Percentiles rank a stretch among this genome's conserved stretches.
Conservation (phyloP, 148 eudicot species). For the Rhododendron vialii region DNA sequence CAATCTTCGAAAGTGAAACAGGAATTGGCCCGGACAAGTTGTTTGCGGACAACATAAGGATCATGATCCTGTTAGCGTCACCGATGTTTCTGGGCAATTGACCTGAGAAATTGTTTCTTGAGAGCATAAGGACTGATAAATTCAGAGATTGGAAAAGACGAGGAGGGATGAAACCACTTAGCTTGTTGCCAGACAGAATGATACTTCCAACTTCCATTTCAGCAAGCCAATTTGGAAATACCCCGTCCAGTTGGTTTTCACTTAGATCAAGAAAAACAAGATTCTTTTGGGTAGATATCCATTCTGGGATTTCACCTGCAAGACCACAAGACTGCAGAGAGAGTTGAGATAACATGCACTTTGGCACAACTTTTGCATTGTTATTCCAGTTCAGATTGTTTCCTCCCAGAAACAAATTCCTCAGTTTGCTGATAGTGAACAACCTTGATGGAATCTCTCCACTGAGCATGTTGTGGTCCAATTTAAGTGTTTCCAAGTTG, state of each 20-base stretch:
- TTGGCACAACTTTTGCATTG: slow-evolving; percentile 23
- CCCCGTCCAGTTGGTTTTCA: slow-evolving; percentile 33
- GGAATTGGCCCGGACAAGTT: slow-evolving; percentile 46
- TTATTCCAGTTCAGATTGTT: slow-evolving; percentile 31
- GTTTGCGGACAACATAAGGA: slow-evolving; percentile 46
- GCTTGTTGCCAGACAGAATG: slow-evolving; percentile 47
- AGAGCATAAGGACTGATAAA: slow-evolving; percentile 41
- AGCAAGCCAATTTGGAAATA: slow-evolving; percentile 46
- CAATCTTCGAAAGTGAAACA: slow-evolving; percentile 29
- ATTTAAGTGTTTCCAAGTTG: slow-evolving; percentile 28
- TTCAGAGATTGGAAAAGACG: slow-evolving; percentile 37
- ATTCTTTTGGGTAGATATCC: slow-evolving; percentile 45
- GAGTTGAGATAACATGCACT: slow-evolving; percentile 35
- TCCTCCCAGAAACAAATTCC: slow-evolving; percentile 31
- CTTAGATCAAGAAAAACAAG: slow-evolving; percentile 45
- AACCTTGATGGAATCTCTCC: slow-evolving; percentile 48
- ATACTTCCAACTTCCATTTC: slow-evolving; percentile 46
- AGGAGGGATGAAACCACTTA: slow-evolving; percentile 46
- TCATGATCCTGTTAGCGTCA: slow-evolving; percentile 34
- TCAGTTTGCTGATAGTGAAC: slow-evolving; percentile 27
- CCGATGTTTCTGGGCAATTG: slow-evolving; percentile 47
- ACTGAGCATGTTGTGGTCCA: slow-evolving; percentile 31
- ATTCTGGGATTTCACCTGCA: slow-evolving; percentile 35
- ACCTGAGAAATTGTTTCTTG: slow-evolving; percentile 53
- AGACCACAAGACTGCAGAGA: slow-evolving; percentile 41